Conservation (phyloP, 805 yeast species). For the Nadsonia fulvescens region DNA sequence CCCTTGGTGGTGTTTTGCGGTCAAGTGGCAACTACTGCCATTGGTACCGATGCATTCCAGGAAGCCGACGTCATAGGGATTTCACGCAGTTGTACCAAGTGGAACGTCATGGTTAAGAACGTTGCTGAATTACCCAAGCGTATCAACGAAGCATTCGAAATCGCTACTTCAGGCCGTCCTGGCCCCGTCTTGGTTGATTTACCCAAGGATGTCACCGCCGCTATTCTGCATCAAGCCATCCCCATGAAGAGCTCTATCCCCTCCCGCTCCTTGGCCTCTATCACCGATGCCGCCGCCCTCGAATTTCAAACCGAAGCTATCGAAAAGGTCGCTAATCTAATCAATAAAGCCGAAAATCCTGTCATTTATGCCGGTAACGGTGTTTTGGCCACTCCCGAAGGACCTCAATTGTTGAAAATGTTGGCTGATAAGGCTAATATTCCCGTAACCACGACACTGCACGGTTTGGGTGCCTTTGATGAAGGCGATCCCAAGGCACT, state of each 20-base stretch:
- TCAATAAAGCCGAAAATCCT: constrained; percentile 75
- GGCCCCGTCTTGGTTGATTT: constrained; percentile 96
- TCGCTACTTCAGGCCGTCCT: constrained; percentile 90
- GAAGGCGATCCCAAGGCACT: constrained; percentile 79
- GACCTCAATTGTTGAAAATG: constrained; percentile 63
- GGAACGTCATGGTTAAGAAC: constrained; percentile 97
- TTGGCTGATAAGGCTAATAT: constrained; percentile 79
- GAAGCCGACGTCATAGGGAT: constrained; percentile 97
- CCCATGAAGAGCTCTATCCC: constrained; percentile 68
- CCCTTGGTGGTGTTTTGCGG: constrained; percentile 95
- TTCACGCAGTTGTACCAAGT: constrained; percentile 91
- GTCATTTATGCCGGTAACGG: constrained; percentile 87
- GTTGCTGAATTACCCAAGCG: constrained; percentile 89
- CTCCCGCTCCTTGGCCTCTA: constrained; percentile 41
- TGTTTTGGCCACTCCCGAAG: constrained; percentile 58
- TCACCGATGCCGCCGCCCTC: constrained; percentile 52
- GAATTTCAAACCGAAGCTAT: constrained; percentile 63
- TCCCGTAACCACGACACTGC: constrained; percentile 92
- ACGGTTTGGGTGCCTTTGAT: constrained; percentile 87
- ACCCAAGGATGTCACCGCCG: constrained; percentile 95
- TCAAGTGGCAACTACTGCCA: constrained; percentile 88
- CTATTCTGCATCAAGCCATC: constrained; percentile 68
- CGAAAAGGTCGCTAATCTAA: constrained; percentile 54
- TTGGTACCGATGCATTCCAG: constrained; percentile 98
- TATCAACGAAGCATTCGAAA: constrained; percentile 95